Evolutionary conservation across 352 stramenopile species (phyloP), one percentile per base, ranked within the genome.

Genomic region (Phytophthora agathidicida): DNA sequence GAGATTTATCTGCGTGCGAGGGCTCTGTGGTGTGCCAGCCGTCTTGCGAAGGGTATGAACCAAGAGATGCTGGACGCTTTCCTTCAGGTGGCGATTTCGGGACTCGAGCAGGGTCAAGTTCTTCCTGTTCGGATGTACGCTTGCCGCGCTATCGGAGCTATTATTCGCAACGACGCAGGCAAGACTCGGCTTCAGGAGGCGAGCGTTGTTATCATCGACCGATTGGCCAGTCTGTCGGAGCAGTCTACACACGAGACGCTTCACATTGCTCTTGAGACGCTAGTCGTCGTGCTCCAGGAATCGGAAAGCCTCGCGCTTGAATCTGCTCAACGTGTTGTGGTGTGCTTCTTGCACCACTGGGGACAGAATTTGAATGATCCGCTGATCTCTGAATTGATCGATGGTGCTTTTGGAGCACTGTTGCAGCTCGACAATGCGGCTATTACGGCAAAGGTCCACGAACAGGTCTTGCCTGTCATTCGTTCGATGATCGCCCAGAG

Each of bases 1-100:
- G 83, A 88, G 30, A 87, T 92, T 33, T 93, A 92, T 60, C 49
- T 94, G 31, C 79, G 81, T 20, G 86, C 83, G 3, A 81, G 86
- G 50, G 86, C 86, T 19, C 46, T 94, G 30, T 94, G 86, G 86
- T 94, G 86, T 50, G 83, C 86, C 3, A 93, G 83, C 55, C 83
- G 81, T 16, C 59, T 94, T 28, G 77, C 77, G 0, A 79, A 77
- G 44, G 80, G 67, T 6, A 94, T 94, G 85, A 84, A 51, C 37
- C 65, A 75, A 19, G 83, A 88, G 16, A 89, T 91, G 80, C 73
- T 94, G 2, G 61, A 80, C 22, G 67, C 71, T 26, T 92, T 93
- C 58, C 48, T 94, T 30, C 71, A 90, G 27, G 74, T 91, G 5
- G 75, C 83, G 2, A 86, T 94, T 36, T 91, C 80, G 7, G 82